phyloP scores from a whole-genome alignment of 306 rosid genomes.

The Luffa acutangula region DNA sequence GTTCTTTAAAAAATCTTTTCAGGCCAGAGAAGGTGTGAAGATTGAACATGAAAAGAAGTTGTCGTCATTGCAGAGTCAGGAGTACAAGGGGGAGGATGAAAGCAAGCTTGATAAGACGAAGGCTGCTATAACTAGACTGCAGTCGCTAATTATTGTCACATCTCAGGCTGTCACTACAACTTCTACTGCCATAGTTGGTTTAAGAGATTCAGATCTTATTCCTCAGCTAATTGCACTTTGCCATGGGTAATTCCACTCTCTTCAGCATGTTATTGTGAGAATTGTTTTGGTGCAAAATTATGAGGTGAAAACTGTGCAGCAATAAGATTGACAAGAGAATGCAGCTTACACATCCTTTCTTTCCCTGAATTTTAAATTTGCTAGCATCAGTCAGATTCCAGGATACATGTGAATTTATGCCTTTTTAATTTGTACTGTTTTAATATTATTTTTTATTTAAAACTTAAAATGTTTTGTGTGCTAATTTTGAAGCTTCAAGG shows the following conservation, averaged over 20 bases:
- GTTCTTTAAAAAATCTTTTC: conserved; percentile 20
- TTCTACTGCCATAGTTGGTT: conserved; percentile 64
- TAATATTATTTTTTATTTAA: no score
- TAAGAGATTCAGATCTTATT: conserved; percentile 84
- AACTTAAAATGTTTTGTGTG: no score
- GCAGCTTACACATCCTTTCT: not conserved
- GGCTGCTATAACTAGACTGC: conserved; percentile 70
- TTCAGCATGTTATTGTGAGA: conserved; percentile 6
- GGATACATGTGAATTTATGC: not conserved
- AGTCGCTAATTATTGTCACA: conserved; percentile 75
- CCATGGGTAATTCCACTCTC: conserved; percentile 59
- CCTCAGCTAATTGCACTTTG: conserved; percentile 91
- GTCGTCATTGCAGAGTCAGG: conserved; percentile 70
- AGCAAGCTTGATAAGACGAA: conserved; percentile 84
- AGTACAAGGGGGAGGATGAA: conserved; percentile 88
- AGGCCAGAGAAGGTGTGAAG: conserved; percentile 92
- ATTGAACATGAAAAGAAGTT: conserved; percentile 87
- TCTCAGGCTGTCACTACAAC: conserved; percentile 97
- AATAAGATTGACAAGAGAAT: not conserved
- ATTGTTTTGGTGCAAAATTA: not conserved
- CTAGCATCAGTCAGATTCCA: not conserved
- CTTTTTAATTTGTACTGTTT: not conserved
- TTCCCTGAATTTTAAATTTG: not conserved
- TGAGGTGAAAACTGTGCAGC: not conserved
- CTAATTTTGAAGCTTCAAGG: not conserved